Evolutionary conservation across 2,329 filamentous ascomycete genomes (phyloP).

Genomic region (Mariannaea elegans): DNA sequence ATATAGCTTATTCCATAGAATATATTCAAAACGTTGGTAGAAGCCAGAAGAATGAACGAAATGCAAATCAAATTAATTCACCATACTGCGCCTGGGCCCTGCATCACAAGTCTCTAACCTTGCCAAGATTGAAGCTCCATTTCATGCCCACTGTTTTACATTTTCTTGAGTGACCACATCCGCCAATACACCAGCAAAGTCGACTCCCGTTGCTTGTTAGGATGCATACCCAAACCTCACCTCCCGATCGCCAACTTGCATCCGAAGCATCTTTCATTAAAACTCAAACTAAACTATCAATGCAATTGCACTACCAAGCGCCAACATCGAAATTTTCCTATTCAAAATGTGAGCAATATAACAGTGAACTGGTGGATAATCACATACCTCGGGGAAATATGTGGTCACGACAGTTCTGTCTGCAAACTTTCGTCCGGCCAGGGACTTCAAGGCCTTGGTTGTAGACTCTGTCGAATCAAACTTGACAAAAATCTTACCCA

Average conservation of each 20-base stretch:
- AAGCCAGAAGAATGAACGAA: background rate
- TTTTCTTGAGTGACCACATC: slow-evolving; percentile 36
- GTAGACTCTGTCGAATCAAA: slow-evolving; percentile 82
- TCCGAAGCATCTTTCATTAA: background rate
- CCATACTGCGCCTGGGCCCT: slow-evolving; percentile 12
- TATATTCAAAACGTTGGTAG: background rate
- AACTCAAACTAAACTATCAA: background rate
- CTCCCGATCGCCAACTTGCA: background rate
- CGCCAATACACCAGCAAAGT: slow-evolving; percentile 31
- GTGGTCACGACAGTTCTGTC: slow-evolving; percentile 96
- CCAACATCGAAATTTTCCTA: slow-evolving; percentile 94
- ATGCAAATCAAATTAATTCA: slow-evolving; percentile 12
- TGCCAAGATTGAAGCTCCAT: slow-evolving; percentile 20
- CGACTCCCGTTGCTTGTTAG: slow-evolving; percentile 27
- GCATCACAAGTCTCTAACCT: slow-evolving; percentile 17
- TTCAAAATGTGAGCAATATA: slow-evolving; percentile 43
- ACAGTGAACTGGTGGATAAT: background rate
- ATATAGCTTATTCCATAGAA: background rate
- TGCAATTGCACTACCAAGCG: slow-evolving; percentile 71
- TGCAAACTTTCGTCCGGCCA: slow-evolving; percentile 95
- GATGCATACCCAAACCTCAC: slow-evolving; percentile 30
- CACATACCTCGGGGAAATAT: slow-evolving; percentile 87
- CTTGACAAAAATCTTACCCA: slow-evolving; percentile 98
- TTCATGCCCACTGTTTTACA: slow-evolving; percentile 42
- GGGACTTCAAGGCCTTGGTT: slow-evolving; percentile 83